Percentiles rank a stretch among this genome's conserved stretches.
phyloP scores from a whole-genome alignment of 2,329 filamentous ascomycete species.

The Massarina eburnea region DNA sequence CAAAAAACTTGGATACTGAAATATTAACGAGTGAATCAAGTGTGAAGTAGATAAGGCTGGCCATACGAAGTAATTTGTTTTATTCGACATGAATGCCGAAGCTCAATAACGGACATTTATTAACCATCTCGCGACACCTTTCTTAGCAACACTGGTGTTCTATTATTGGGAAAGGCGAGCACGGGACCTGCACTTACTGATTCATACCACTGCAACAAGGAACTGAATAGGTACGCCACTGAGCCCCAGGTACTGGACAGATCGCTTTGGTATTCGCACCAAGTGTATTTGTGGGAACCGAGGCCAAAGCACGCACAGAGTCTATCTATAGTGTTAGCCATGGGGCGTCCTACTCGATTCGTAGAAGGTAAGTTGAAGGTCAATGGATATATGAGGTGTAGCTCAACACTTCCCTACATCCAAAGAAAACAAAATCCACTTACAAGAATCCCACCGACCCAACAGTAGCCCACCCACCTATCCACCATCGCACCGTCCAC shows the following conservation, averaged over 20 bases:
- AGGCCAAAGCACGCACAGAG: slow-evolving; percentile 6
- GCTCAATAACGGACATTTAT: too few species aligned
- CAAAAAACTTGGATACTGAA: too few species aligned
- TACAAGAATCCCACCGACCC: slow-evolving; percentile 2
- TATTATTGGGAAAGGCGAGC: slow-evolving; percentile 5
- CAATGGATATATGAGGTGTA: too few species aligned
- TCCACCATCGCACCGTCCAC: slow-evolving; percentile 2
- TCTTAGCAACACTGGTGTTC: slow-evolving; percentile 3
- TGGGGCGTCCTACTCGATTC: too few species aligned
- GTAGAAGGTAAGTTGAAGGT: too few species aligned
- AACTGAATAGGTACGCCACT: slow-evolving; percentile 3
- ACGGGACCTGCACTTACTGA: slow-evolving; percentile 1
- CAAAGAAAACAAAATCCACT: not conserved
- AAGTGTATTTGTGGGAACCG: slow-evolving; percentile 1
- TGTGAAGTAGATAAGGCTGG: too few species aligned
- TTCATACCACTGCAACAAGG: slow-evolving; percentile 4
- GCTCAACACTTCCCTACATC: too few species aligned
- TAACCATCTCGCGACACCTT: not conserved
- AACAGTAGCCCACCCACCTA: slow-evolving; percentile 3
- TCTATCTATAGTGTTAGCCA: not conserved
- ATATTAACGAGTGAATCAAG: too few species aligned
- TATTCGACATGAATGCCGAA: too few species aligned
- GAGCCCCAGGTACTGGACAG: slow-evolving; percentile 3
- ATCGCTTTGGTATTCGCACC: slow-evolving; percentile 5
- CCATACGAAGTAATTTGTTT: too few species aligned